A percentile compares a stretch with the other conserved stretches of the same genome.
Conservation (phyloP, 345 rosid species). For the Citrus cavaleriei region DNA sequence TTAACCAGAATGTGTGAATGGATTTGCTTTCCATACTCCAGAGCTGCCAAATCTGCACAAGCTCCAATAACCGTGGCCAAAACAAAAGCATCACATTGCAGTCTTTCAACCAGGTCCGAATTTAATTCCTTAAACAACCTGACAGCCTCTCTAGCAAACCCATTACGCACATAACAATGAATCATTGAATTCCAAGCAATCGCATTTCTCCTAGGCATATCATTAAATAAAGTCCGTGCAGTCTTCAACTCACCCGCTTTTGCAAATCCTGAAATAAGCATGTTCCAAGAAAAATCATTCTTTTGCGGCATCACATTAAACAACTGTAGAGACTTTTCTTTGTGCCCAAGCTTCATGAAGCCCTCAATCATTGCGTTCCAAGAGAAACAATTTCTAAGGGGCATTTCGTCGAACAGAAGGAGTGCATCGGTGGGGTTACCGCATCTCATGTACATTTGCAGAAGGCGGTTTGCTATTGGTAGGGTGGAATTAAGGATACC, state of each 20-base stretch:
- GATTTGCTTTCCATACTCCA: conserved; percentile 62
- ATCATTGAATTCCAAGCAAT: conserved; percentile 59
- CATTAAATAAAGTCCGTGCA: conserved; percentile 53
- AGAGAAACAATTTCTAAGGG: conserved; percentile 51
- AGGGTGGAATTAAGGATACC: conserved; percentile 46
- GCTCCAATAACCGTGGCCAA: conserved; percentile 64
- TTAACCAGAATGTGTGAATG: conserved; percentile 54
- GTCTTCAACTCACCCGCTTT: conserved; percentile 48
- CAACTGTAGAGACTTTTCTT: conserved; percentile 30
- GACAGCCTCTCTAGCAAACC: conserved; percentile 50
- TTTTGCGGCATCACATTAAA: conserved; percentile 55
- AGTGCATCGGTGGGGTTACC: conserved; percentile 39
- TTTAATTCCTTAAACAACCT: conserved; percentile 47
- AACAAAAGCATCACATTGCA: conserved; percentile 41
- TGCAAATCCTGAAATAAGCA: conserved; percentile 61
- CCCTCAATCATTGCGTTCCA: conserved; percentile 78
- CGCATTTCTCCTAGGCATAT: conserved; percentile 62
- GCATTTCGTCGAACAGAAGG: conserved; percentile 71
- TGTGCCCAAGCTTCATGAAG: conserved; percentile 49
- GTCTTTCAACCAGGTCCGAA: conserved; percentile 27
- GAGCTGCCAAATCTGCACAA: conserved; percentile 53
- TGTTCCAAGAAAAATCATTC: conserved; percentile 64
- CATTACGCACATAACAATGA: conserved; percentile 47
- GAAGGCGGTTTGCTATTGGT: conserved; percentile 52
- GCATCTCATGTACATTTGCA: conserved; percentile 40